These are phyloP conservation scores for Hypomontagnella monticulosa DNA, from an alignment of 495 filamentous ascomycete genomes.

Conservation along the genomic window DNA sequence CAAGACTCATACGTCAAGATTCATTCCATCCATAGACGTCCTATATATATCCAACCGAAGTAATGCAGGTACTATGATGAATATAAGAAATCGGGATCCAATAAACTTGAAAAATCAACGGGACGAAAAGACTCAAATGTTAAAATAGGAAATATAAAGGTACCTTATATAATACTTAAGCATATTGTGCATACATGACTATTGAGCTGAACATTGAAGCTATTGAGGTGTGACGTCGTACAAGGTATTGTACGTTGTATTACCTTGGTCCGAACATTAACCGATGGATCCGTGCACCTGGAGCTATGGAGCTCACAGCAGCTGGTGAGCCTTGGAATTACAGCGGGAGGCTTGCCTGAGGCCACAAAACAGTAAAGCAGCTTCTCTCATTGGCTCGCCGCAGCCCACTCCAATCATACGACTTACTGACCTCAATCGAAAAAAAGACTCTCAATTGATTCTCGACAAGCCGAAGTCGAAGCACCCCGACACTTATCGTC, in stretches of 20 bases:
- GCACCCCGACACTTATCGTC: constrained; percentile 42
- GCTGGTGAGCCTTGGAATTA: constrained; percentile 17
- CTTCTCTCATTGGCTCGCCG: constrained; percentile 34
- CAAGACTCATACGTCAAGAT: too few relatives aligned
- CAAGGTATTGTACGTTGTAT: constrained; percentile 1
- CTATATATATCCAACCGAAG: too few relatives aligned
- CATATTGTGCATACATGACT: background rate
- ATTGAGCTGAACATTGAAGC: too few relatives aligned
- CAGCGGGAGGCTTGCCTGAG: constrained; percentile 21
- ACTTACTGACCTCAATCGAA: constrained; percentile 32
- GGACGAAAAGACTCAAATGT: too few relatives aligned
- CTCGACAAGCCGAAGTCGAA: constrained; percentile 17
- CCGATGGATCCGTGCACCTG: constrained; percentile 17
- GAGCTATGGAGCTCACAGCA: constrained; percentile 31
- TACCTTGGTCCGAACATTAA: constrained; percentile 46
- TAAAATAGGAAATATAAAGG: too few relatives aligned
- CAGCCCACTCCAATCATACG: constrained; percentile 43
- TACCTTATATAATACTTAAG: too few relatives aligned
- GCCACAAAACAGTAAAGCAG: constrained; percentile 17
- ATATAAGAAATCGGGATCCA: too few relatives aligned
- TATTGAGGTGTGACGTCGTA: constrained; percentile 33
- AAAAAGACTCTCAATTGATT: constrained; percentile 45
- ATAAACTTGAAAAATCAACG: too few relatives aligned
- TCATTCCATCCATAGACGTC: too few relatives aligned
- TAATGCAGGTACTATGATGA: too few relatives aligned